Conservation (phyloP, 2,329 filamentous ascomycete genomes). For the Cladosporium cucumerinum region DNA sequence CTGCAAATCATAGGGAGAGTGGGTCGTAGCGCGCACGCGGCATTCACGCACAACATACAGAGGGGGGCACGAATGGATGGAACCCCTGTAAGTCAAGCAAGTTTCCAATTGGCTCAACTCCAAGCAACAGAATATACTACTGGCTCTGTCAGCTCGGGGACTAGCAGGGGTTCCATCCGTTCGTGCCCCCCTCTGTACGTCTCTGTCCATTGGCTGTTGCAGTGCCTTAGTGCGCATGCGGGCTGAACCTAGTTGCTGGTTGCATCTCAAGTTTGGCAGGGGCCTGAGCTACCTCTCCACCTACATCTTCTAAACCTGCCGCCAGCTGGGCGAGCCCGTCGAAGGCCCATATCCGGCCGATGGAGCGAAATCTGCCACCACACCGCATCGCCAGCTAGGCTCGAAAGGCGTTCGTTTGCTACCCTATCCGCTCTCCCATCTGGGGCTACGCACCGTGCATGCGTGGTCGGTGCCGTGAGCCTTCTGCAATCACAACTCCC, state of each 20-base stretch:
- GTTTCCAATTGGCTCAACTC: too few relatives aligned
- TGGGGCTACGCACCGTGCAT: conserved; percentile 7
- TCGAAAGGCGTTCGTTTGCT: conserved; percentile 9
- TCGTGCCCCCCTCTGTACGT: too few relatives aligned
- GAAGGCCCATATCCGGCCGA: background rate
- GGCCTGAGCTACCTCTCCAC: conserved; percentile 10
- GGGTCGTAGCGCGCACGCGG: conserved; percentile 5
- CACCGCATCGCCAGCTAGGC: conserved; percentile 13
- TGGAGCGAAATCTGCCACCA: conserved; percentile 11
- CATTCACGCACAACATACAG: background rate
- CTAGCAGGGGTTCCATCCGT: too few relatives aligned
- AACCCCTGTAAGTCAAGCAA: too few relatives aligned
- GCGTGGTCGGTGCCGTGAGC: conserved; percentile 10
- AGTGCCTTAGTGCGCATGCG: background rate
- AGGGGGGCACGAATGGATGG: too few relatives aligned
- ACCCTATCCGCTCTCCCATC: conserved; percentile 5
- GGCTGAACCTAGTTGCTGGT: conserved; percentile 16
- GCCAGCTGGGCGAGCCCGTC: conserved; percentile 7
- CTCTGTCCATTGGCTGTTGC: background rate
- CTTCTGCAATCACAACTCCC: conserved; percentile 8
- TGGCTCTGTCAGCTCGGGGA: too few relatives aligned
- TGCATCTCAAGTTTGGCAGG: conserved; percentile 11
- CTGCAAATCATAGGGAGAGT: background rate
- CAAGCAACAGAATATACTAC: too few relatives aligned
- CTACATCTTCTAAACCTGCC: background rate